Evolutionary conservation across 257 asterid species (phyloP).

Genomic region (Solanum medicagineum): DNA sequence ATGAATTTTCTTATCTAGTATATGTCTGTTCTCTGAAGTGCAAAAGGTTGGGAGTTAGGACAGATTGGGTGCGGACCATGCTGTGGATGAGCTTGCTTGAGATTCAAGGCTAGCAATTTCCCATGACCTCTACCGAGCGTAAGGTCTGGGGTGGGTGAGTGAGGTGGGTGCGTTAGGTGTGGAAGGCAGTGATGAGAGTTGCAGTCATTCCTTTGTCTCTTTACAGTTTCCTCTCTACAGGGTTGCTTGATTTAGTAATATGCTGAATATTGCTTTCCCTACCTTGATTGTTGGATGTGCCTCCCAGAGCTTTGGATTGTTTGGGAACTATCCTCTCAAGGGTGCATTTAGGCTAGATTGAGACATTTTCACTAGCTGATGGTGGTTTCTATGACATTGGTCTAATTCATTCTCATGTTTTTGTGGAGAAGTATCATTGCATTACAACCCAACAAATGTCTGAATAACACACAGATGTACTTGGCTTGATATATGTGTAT

Average conservation of each 20-base stretch:
- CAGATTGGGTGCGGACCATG: neutral
- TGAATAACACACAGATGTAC: neutral
- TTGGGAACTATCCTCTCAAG: neutral
- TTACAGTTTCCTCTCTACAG: neutral
- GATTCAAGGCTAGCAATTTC: neutral
- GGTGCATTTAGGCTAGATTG: neutral
- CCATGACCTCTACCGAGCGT: neutral
- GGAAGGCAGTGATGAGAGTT: neutral
- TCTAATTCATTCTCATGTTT: neutral
- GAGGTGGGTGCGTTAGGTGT: neutral
- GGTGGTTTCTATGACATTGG: neutral
- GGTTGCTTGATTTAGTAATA: neutral
- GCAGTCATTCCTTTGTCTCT: neutral
- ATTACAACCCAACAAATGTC: neutral
- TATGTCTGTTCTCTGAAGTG: neutral
- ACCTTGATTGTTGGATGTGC: neutral
- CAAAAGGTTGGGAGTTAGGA: neutral
- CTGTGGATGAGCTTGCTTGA: neutral
- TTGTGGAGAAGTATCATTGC: neutral
- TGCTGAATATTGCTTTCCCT: neutral
- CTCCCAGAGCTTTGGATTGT: neutral
- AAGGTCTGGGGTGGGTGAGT: neutral
- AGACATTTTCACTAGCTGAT: neutral
- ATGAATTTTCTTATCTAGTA: neutral
- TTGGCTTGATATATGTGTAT: neutral